Evolutionary conservation across 352 stramenopile species (phyloP).

Genomic region (Phytophthora nicotianae): DNA sequence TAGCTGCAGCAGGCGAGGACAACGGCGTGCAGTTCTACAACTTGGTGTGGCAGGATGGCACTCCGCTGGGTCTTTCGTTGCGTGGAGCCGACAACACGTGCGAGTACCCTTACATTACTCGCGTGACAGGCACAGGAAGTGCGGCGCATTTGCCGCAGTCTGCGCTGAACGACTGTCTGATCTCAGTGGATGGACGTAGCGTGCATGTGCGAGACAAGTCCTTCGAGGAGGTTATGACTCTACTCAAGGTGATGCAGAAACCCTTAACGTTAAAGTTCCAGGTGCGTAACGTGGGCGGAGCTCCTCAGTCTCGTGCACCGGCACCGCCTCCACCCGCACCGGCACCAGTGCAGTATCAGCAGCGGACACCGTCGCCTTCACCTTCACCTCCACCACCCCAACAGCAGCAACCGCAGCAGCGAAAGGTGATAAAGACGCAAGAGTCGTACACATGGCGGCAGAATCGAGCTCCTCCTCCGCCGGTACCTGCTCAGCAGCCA

Average conservation of each 20-base stretch:
- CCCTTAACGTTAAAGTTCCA: constrained; percentile 87
- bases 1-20: constrained; percentile 34
- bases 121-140: constrained; percentile 82
- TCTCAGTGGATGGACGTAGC: constrained; percentile 81
- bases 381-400: constrained; percentile 18
- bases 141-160: constrained; percentile 78
- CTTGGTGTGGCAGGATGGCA: constrained; percentile 82
- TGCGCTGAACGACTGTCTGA: constrained; percentile 76
- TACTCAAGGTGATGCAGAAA: constrained; percentile 90
- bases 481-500: constrained; percentile 31
- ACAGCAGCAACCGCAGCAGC: constrained; percentile 30
- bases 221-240: constrained; percentile 88
- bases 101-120: constrained; percentile 89
- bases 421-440: constrained; percentile 46
- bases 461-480: constrained; percentile 42
- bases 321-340: constrained; percentile 22
- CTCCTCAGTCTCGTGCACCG: constrained; percentile 22
- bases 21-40: constrained; percentile 77
- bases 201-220: constrained; percentile 82
- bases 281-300: constrained; percentile 41
- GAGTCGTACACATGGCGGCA: constrained; percentile 76
- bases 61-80: constrained; percentile 75
- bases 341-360: constrained; percentile 31
- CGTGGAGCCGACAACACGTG: constrained; percentile 69
- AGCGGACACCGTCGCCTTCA: constrained; percentile 28